Evolutionary conservation across 495 filamentous ascomycete genomes (phyloP), one percentile per base, ranked within the genome.

Genomic region (Daldinia vernicosa): DNA sequence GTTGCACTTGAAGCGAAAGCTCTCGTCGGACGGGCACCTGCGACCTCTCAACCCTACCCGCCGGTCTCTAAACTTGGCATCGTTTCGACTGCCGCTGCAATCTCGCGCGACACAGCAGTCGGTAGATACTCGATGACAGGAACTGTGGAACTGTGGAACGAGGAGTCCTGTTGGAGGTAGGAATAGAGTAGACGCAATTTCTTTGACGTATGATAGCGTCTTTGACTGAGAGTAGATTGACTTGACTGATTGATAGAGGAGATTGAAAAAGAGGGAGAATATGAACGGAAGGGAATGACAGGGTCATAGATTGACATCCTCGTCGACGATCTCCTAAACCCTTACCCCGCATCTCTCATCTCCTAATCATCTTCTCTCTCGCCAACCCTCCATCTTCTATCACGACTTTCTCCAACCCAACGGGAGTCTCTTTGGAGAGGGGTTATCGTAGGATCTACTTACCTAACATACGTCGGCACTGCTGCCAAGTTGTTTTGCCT

Each of bases 271-370:
- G 33, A 59, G 47, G 43, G 40, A 24, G 27, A 28, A 67, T 14
- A 63, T 54, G 52, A 67, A 63, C 22, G n/a, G n/a, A 57, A 47
- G 57, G 47, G 40, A 66, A 62, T 58, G 61, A 73, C 52, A 66
- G 51, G 60, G 30, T 56, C 59, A 69, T 63, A 66, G 59, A 64
- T n/a, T 54, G 37, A 6, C 17, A 60, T 55, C 70, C 56, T 68
- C 65, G 60, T 62, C 27, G 59, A 67, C 53, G 70, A 72, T 72
- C 70, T 65, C 26, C 30, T 53, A 54, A 37, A 57, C 32, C 57
- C 37, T 74, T 74, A 74, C 71, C 71, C 71, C 71, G 71, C 71
- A 74, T 74, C 43, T 70, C 47, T 50, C 61, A 69, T 74, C 62
- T 66, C 52, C 17, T 58, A 19, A 35, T 53, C 58, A 66, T 68